These are phyloP conservation scores for Colletotrichum sp. DNA, from an alignment of 2,329 filamentous ascomycete genomes.

Conservation along the genomic window DNA sequence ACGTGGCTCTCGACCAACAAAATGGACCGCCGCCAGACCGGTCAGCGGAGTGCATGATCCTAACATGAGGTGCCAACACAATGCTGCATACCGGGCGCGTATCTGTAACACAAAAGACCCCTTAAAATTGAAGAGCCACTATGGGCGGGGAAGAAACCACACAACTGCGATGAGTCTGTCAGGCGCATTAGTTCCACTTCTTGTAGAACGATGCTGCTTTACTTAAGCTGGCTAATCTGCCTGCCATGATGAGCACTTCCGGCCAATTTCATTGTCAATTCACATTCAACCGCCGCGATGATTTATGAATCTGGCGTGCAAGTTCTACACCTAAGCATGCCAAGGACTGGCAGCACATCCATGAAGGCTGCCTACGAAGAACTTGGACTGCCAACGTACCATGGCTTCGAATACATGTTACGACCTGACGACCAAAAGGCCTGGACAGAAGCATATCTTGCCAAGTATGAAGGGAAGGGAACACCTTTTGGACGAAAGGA, in stretches of 20 bases:
- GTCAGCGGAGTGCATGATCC: neutral
- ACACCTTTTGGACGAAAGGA: conserved; percentile 16
- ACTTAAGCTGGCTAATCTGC: neutral
- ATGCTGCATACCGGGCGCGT: neutral
- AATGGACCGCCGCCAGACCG: neutral
- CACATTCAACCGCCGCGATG: neutral
- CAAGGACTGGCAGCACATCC: neutral
- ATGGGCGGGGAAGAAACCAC: neutral
- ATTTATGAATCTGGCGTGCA: neutral
- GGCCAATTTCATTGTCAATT: too few relatives aligned
- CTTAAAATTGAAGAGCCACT: neutral
- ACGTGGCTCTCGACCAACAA: neutral
- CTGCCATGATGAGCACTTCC: neutral
- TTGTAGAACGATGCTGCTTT: neutral
- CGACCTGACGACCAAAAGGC: neutral
- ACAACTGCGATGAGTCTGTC: neutral
- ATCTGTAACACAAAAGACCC: neutral
- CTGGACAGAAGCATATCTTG: conserved; percentile 23
- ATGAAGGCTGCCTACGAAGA: neutral
- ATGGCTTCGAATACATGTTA: neutral
- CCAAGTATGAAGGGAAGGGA: conserved; percentile 21
- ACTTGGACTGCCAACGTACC: neutral
- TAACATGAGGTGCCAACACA: neutral
- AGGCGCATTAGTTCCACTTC: neutral
- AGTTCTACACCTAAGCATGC: neutral